Base-by-base conservation (phyloP, 805 yeast genomes). In the Wickerhamiella sorbophila region DNA sequence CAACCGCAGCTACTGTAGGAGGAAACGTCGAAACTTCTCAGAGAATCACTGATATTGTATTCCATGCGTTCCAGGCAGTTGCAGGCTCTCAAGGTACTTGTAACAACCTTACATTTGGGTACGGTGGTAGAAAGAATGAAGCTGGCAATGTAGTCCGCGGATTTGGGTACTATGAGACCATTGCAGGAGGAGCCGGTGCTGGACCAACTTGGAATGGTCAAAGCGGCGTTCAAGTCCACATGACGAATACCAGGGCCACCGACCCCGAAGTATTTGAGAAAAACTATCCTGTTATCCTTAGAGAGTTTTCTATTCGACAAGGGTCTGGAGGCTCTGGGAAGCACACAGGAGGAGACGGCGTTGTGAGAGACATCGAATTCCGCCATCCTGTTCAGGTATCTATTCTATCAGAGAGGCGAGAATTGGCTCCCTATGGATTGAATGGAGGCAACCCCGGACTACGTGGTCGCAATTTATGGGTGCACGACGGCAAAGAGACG, bases 11-110 rank as follows among this genome's bases (percentile, higher is more conserved):
- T 1, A 94, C 85, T 31, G 96, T 88, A 16, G 91, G 87, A 36
- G 95, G 95, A 6, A 88, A 88, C 58, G 97, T 88, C 5, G 80
- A 87, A 62, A 88, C 97, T 1, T 80, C 95, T 1, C 97, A 91
- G 60, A 71, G 96, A 52, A 76, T 91, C 37, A 86, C 94, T 0
- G 96, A 87, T 60, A 88, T 82, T 2, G 74, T 91, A 33, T 66
- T 88, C 54, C 79, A 78, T 52, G 91, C 97, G 0, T 86, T 91
- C 58, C 70, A 73, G 46, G 85, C 86, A 4, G 81, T 85, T 65
- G 96, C 96, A 2, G 95, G 86, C 49, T 86, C 96, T 1, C 97
- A 88, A 62, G 95, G 96, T 34, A 86, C 91, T 45, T 84, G 95
- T 59, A 88, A 91, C 61, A 91, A 88, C 61, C 74, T 88, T 52